Evolutionary conservation across 1,284 basidiomycete genomes (phyloP).

Genomic region (Coniferiporia sulphurascens): DNA sequence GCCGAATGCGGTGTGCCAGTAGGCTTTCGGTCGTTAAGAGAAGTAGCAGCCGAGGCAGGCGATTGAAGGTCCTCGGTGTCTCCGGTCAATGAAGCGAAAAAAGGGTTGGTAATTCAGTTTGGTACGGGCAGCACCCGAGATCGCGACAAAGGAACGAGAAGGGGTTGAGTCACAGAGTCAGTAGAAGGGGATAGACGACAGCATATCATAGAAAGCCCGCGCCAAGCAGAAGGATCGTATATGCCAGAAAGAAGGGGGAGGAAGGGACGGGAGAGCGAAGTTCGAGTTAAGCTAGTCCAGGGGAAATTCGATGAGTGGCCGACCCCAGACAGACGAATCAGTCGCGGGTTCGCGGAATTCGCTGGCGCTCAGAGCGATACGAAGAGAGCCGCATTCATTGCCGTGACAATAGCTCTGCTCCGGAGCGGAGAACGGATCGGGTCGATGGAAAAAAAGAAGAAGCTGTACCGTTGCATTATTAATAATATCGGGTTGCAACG

Average conservation of each 20-base stretch:
- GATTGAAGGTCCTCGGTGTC: constrained; percentile 6
- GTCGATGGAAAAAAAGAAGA: constrained; percentile 4
- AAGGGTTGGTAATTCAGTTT: constrained; percentile 12
- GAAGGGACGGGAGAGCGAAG: neutral
- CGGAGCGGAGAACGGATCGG: neutral
- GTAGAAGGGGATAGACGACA: neutral
- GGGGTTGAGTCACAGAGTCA: neutral
- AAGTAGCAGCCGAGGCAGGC: constrained; percentile 9
- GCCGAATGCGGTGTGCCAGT: neutral
- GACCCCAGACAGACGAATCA: neutral
- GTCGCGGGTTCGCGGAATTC: neutral
- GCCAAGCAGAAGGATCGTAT: neutral
- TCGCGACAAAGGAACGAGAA: neutral
- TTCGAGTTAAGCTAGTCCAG: neutral
- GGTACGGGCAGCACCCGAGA: neutral
- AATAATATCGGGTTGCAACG: neutral
- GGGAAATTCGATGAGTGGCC: neutral
- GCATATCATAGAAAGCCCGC: neutral
- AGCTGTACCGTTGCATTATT: neutral
- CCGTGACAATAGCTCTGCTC: constrained; percentile 1
- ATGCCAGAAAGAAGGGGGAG: neutral
- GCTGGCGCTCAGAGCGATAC: neutral
- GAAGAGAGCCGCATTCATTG: neutral
- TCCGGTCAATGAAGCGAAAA: constrained; percentile 6
- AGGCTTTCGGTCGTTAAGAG: constrained; percentile 12